Percentiles rank a stretch among this genome's conserved stretches.
Conservation (phyloP, 176 grass and related monocot genomes). For the Bromus sterilis region DNA sequence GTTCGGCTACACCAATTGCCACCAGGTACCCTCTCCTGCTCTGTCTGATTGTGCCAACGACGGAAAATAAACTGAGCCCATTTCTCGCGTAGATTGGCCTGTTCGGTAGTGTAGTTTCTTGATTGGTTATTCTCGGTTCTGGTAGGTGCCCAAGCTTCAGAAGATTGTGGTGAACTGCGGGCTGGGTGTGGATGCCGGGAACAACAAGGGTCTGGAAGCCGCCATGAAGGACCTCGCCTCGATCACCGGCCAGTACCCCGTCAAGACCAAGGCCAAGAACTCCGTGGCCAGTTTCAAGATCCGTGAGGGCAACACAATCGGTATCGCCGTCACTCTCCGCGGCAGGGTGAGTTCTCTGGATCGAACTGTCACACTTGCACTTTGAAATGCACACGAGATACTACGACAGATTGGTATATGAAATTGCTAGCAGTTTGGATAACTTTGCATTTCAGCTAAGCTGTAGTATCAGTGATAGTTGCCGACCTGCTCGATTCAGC, state of each 20-base stretch:
- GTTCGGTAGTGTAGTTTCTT: not conserved
- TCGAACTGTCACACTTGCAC: not conserved
- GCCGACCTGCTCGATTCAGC: not conserved
- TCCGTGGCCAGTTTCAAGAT: slow-evolving; percentile 96
- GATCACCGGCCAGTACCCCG: slow-evolving; percentile 75
- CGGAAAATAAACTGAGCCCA: not conserved
- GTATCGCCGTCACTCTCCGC: slow-evolving; percentile 80
- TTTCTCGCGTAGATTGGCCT: not conserved
- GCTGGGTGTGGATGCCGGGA: slow-evolving; percentile 76
- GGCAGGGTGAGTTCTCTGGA: slow-evolving; percentile 39
- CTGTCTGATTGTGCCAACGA: not conserved
- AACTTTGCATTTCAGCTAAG: not conserved
- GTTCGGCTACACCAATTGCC: slow-evolving; percentile 80
- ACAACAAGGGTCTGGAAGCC: slow-evolving; percentile 69
- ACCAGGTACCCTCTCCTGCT: slow-evolving; percentile 54
- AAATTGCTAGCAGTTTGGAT: not conserved
- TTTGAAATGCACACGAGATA: not conserved
- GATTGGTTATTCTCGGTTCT: not conserved
- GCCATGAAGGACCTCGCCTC: slow-evolving; percentile 72
- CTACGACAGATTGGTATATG: not conserved
- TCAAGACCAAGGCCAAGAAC: slow-evolving; percentile 76
- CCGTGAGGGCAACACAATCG: slow-evolving; percentile 65
- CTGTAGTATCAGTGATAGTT: not conserved
- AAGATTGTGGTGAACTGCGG: slow-evolving; percentile 90
- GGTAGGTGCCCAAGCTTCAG: slow-evolving; percentile 72